phyloP scores from a whole-genome alignment of 306 rosid genomes.

The Fagus crenata region DNA sequence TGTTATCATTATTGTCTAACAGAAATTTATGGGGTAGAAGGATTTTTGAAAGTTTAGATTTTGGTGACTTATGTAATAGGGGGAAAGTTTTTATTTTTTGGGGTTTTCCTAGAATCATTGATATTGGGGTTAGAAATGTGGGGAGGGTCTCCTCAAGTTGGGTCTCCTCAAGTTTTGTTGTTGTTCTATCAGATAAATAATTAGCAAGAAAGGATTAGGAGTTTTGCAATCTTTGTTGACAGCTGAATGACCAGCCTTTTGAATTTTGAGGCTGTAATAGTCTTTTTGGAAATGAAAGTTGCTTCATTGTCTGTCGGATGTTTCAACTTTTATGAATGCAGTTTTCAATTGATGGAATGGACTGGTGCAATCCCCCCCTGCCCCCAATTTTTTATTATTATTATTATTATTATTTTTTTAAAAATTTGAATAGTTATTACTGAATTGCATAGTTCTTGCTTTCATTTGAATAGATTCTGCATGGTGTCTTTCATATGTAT shows the following conservation, averaged over 20 bases:
- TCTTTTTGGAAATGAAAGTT: not conserved
- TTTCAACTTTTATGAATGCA: not conserved
- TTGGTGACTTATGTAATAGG: conserved; percentile 24
- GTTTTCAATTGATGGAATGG: not conserved
- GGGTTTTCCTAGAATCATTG: conserved; percentile 7
- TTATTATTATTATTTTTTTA: too few species aligned
- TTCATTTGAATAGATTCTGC: conserved; percentile 9
- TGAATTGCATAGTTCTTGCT: conserved; percentile 17
- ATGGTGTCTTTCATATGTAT: conserved; percentile 1
- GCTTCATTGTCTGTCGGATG: not conserved
- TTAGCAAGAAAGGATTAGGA: conserved; percentile 10
- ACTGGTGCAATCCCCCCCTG: not conserved
- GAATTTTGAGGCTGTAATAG: conserved; percentile 17
- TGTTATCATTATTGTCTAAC: conserved; percentile 29
- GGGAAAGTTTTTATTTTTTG: not conserved
- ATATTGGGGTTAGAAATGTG: conserved; percentile 6
- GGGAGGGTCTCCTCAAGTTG: conserved; percentile 30
- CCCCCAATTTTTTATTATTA: too few species aligned
- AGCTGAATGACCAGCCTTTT: conserved; percentile 28
- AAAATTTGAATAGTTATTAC: not conserved
- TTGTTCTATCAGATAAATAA: conserved; percentile 22
- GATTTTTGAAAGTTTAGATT: not conserved
- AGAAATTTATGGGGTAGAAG: conserved; percentile 6
- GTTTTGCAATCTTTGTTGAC: conserved; percentile 18
- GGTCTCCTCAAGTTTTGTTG: conserved; percentile 28